Percentiles rank a stretch among this genome's conserved stretches.
Evolutionary conservation across 2,329 filamentous ascomycete species (phyloP).

Genomic region (Aspergillus hiratsukae): DNA sequence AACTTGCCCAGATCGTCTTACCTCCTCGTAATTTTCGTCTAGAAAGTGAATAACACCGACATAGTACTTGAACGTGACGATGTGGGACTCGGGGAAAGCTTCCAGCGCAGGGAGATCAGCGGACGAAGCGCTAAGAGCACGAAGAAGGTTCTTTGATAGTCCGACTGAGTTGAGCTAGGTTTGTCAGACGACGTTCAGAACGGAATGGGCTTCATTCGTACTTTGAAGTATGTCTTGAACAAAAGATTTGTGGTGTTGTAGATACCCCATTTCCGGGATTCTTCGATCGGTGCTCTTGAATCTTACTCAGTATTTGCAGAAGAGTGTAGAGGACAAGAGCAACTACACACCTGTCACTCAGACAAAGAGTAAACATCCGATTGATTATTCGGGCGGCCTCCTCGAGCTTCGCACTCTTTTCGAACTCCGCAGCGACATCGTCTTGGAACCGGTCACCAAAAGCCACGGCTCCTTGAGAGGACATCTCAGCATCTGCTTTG

Average conservation of each 20-base stretch:
- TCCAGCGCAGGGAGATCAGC: slow-evolving; percentile 77
- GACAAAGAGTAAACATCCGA: slow-evolving; percentile 82
- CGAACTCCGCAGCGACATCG: slow-evolving; percentile 71
- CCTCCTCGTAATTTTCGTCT: slow-evolving; percentile 84
- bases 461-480: slow-evolving; percentile 44
- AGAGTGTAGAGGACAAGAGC: neutral
- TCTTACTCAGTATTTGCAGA: slow-evolving; percentile 7
- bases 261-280: slow-evolving; percentile 96
- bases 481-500: slow-evolving; percentile 71
- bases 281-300: slow-evolving; percentile 69
- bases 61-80: slow-evolving; percentile 96
- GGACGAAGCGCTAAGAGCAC: slow-evolving; percentile 70
- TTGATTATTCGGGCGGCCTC: slow-evolving; percentile 89
- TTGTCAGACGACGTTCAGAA: slow-evolving; percentile 6
- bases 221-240: slow-evolving; percentile 97
- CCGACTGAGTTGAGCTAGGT: slow-evolving; percentile 73
- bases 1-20: slow-evolving; percentile 32
- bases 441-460: slow-evolving; percentile 62
- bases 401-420: slow-evolving; percentile 80
- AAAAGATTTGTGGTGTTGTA: slow-evolving; percentile 92
- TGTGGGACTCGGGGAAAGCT: slow-evolving; percentile 80
- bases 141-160: slow-evolving; percentile 86
- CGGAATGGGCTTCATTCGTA: slow-evolving; percentile 17
- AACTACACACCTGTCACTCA: slow-evolving; percentile 72
- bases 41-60: slow-evolving; percentile 89